These are phyloP conservation scores for Quercus rubra DNA, from an alignment of 306 rosid genomes.

Conservation along the genomic window DNA sequence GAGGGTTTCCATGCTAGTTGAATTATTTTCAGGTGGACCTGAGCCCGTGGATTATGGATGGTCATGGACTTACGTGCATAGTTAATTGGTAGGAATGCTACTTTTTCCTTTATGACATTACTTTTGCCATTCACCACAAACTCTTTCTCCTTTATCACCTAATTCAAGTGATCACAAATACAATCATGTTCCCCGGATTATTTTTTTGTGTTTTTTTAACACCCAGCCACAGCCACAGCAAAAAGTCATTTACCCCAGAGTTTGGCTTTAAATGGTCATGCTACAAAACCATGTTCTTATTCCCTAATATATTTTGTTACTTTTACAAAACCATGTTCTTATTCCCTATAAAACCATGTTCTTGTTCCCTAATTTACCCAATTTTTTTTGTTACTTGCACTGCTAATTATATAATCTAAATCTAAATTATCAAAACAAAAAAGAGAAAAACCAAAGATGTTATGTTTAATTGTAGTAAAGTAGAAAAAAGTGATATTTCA, in stretches of 20 bases:
- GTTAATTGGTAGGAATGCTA: not conserved
- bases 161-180: not conserved
- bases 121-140: not conserved
- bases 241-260: not conserved
- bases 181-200: not conserved
- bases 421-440: no score
- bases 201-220: not conserved
- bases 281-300: not conserved
- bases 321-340: no score
- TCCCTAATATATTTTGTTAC: not conserved
- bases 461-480: no score
- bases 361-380: no score
- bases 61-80: not conserved
- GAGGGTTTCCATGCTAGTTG: constrained; percentile 7
- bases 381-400: no score
- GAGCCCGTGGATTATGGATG: not conserved
- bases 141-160: not conserved
- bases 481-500: no score
- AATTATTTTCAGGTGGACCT: not conserved
- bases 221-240: not conserved
- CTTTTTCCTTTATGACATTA: not conserved
- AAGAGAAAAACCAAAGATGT: no score
- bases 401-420: no score
- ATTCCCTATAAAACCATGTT: no score
- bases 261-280: not conserved